Conservation (phyloP, 345 rosid species). For the Viola odorata region DNA sequence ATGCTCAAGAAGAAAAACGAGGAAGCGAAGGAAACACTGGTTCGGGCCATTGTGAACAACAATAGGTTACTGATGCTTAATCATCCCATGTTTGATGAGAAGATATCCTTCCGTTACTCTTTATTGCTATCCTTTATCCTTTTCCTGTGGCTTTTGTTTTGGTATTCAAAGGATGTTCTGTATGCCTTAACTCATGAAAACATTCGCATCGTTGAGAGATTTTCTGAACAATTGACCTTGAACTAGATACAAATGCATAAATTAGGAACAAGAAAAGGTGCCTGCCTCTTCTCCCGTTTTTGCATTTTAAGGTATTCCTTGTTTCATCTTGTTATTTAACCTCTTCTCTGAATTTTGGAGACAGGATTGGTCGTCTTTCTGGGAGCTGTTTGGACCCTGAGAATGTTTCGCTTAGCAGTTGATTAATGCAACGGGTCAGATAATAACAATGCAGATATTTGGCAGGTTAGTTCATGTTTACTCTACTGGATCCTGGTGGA, state of each 20-base stretch:
- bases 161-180: not conserved
- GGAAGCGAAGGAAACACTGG: constrained; percentile 78
- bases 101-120: constrained; percentile 63
- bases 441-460: not conserved
- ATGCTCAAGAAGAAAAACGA: constrained; percentile 77
- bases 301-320: not conserved
- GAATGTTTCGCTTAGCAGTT: not conserved
- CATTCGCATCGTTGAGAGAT: constrained; percentile 59
- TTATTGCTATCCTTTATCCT: not conserved
- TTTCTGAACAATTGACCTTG: constrained; percentile 29
- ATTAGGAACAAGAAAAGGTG: constrained; percentile 4
- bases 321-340: not conserved
- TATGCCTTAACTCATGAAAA: constrained; percentile 49
- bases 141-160: not conserved
- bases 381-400: constrained; percentile 1
- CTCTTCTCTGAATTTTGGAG: not conserved
- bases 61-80: constrained; percentile 74
- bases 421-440: not conserved
- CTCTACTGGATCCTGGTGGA: no score
- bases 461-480: no score
- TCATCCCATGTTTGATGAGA: constrained; percentile 67
- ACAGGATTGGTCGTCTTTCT: not conserved
- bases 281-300: not conserved
- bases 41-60: constrained; percentile 78
- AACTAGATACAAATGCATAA: constrained; percentile 2